These are phyloP conservation scores for Polygonum aviculare DNA, from an alignment of 148 eudicot species.

Conservation along the genomic window DNA sequence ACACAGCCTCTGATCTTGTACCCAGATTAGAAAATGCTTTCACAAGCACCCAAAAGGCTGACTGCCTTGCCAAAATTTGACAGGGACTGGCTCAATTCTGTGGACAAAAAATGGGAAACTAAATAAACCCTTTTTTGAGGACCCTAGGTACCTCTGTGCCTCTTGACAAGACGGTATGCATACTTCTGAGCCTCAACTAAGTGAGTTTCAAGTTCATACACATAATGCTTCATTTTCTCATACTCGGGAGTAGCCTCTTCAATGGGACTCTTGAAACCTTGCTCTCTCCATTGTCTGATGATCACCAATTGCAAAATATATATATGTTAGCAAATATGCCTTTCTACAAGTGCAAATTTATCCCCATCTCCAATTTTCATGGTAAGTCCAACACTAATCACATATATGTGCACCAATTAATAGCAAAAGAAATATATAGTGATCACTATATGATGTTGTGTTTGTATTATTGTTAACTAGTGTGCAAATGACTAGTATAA, in stretches of 20 bases:
- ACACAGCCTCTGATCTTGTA: constrained; percentile 65
- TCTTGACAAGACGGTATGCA: constrained; percentile 79
- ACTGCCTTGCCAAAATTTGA: constrained; percentile 92
- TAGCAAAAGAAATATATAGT: too few species aligned
- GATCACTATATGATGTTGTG: too few species aligned
- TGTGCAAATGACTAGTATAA: too few species aligned
- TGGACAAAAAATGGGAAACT: constrained; percentile 7
- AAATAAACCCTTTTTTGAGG: constrained; percentile 2
- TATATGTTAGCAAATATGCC: background rate
- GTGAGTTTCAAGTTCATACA: constrained; percentile 93
- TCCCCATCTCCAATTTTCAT: too few species aligned
- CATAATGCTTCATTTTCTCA: constrained; percentile 72
- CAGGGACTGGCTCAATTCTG: constrained; percentile 87
- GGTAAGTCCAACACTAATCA: too few species aligned
- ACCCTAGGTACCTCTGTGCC: constrained; percentile 70
- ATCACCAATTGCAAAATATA: constrained; percentile 7
- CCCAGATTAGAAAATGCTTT: constrained; percentile 86
- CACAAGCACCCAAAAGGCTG: constrained; percentile 81
- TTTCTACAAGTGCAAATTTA: too few species aligned
- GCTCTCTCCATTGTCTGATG: constrained; percentile 96
- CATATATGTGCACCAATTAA: too few species aligned
- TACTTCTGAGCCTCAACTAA: constrained; percentile 95
- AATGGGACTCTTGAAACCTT: constrained; percentile 73
- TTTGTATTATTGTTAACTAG: too few species aligned
- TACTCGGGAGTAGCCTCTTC: constrained; percentile 88